phyloP scores from a whole-genome alignment of 2,329 filamentous ascomycete genomes.

The Alternaria brassicicola region DNA sequence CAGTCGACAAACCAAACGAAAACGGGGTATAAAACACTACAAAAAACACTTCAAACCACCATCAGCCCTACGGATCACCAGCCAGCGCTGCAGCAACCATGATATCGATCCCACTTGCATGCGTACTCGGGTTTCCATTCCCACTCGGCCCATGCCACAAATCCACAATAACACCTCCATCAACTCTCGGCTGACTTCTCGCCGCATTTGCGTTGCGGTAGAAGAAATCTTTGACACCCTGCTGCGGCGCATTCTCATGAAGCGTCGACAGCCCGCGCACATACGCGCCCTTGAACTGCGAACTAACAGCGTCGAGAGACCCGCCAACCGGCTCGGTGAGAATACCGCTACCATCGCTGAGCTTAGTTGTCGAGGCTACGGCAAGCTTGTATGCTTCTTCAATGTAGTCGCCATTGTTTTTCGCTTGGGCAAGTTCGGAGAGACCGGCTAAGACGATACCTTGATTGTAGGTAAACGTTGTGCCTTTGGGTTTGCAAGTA shows the following conservation, averaged over 20 bases:
- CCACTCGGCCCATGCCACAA: conserved; percentile 64
- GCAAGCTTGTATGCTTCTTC: conserved; percentile 37
- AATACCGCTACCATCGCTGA: conserved; percentile 38
- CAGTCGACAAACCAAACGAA: background rate
- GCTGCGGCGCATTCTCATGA: conserved; percentile 31
- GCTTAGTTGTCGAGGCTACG: conserved; percentile 30
- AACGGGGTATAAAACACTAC: conserved; percentile 14
- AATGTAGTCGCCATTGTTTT: conserved; percentile 38
- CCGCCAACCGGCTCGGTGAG: conserved; percentile 38
- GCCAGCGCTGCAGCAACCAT: conserved; percentile 59
- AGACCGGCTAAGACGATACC: conserved; percentile 63
- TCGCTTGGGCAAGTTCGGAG: conserved; percentile 59
- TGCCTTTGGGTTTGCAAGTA: conserved; percentile 60
- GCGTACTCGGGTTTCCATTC: conserved; percentile 61
- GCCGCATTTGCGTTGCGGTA: conserved; percentile 43
- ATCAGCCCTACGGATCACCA: background rate
- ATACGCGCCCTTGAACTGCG: conserved; percentile 49
- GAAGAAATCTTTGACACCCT: conserved; percentile 37
- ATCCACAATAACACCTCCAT: conserved; percentile 59
- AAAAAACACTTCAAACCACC: background rate
- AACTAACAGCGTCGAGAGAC: conserved; percentile 34
- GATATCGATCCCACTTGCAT: conserved; percentile 68
- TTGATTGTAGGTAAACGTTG: conserved; percentile 64
- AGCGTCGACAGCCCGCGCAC: conserved; percentile 43
- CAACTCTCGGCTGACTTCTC: conserved; percentile 35